Evolutionary conservation across 2,329 filamentous ascomycete genomes (phyloP).

Genomic region (Fusarium pilosicola): DNA sequence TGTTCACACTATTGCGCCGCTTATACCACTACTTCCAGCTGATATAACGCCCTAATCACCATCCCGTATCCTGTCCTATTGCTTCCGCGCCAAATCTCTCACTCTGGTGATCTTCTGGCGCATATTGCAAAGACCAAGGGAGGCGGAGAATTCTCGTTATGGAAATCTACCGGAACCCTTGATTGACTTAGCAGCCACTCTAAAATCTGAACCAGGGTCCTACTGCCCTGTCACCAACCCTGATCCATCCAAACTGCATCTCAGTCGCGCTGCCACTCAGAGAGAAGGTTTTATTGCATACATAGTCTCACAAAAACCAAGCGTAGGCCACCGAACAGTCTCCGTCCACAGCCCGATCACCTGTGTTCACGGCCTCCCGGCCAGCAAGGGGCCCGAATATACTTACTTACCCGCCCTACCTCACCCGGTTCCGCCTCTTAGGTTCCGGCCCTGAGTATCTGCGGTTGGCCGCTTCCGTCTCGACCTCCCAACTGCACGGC

Average conservation of each 20-base stretch:
- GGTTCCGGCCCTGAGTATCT: constrained; percentile 50
- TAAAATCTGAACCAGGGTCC: constrained; percentile 50
- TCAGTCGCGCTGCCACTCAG: constrained; percentile 52
- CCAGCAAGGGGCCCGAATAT: constrained; percentile 43
- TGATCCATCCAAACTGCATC: constrained; percentile 56
- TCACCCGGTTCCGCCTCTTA: constrained; percentile 45
- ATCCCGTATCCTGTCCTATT: constrained; percentile 43
- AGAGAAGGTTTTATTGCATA: constrained; percentile 42
- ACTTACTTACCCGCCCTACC: constrained; percentile 33
- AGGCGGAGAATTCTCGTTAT: constrained; percentile 52
- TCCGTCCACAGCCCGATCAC: constrained; percentile 45
- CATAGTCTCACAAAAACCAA: constrained; percentile 63
- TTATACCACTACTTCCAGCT: constrained; percentile 24
- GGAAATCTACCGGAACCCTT: constrained; percentile 48
- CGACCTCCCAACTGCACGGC: constrained; percentile 58
- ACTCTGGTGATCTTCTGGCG: constrained; percentile 37
- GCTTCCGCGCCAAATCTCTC: constrained; percentile 34
- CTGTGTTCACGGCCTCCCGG: constrained; percentile 45
- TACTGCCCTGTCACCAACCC: constrained; percentile 52
- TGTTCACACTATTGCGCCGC: constrained; percentile 14
- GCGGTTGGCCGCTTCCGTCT: constrained; percentile 59
- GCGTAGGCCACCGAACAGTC: constrained; percentile 54
- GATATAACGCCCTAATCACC: constrained; percentile 34
- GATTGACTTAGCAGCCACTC: constrained; percentile 51
- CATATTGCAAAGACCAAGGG: constrained; percentile 39